A percentile compares a stretch with the other conserved stretches of the same genome.
phyloP scores from a whole-genome alignment of 2,329 filamentous ascomycete genomes.

The Alternaria arbusti region DNA sequence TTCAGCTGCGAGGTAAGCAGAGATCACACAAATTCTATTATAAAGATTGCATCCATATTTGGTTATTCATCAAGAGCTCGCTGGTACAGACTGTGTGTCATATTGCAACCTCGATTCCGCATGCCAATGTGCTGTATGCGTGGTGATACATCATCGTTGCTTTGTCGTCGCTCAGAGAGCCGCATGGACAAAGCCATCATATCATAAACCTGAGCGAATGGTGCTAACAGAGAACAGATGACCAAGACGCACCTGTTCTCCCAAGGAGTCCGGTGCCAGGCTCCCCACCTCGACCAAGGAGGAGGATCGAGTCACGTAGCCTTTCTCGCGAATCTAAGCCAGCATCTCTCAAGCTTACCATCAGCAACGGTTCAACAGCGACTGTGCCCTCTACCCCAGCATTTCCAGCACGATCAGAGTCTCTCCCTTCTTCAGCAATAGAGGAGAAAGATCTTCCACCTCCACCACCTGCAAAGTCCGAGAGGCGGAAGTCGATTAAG shows the following conservation, averaged over 20 bases:
- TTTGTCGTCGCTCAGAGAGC: not conserved
- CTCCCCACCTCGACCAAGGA: slow-evolving; percentile 28
- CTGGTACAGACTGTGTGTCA: slow-evolving; percentile 1
- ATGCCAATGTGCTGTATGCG: not conserved
- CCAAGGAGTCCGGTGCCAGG: slow-evolving; percentile 21
- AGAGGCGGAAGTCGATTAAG: slow-evolving; percentile 23
- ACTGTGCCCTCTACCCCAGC: slow-evolving; percentile 34
- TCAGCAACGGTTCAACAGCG: slow-evolving; percentile 50
- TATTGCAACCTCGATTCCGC: slow-evolving; percentile 3
- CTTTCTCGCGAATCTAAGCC: slow-evolving; percentile 45
- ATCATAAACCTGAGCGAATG: not conserved
- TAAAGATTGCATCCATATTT: not conserved
- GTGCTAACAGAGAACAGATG: slow-evolving; percentile 13
- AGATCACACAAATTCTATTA: not conserved
- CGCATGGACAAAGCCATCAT: not conserved
- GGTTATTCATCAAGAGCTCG: not conserved
- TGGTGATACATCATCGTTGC: slow-evolving; percentile 1
- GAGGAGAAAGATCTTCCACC: slow-evolving; percentile 41
- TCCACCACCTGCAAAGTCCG: slow-evolving; percentile 44
- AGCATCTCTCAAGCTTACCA: slow-evolving; percentile 39
- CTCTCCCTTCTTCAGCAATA: slow-evolving; percentile 15
- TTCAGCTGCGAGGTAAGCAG: slow-evolving; percentile 45
- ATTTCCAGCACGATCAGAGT: slow-evolving; percentile 13
- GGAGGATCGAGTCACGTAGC: slow-evolving; percentile 39
- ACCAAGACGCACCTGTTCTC: slow-evolving; percentile 19